A percentile compares a stretch with the other conserved stretches of the same genome.
Evolutionary conservation across 352 stramenopile species (phyloP).

Genomic region (Phytophthora nicotianae): DNA sequence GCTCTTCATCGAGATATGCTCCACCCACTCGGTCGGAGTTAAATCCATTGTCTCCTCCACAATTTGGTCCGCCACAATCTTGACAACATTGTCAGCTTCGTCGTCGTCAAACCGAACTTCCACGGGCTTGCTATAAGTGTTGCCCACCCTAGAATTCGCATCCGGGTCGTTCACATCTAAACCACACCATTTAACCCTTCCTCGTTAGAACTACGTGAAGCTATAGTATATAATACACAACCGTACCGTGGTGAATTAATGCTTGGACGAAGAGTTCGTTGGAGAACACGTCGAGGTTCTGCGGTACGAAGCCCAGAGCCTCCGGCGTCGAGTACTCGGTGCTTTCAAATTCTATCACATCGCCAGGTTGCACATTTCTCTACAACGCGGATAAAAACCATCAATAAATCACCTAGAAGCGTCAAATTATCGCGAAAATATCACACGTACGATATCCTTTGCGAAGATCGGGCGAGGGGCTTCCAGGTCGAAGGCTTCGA

Average conservation of each 20-base stretch:
- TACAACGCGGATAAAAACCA: constrained; percentile 20
- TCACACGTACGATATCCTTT: constrained; percentile 56
- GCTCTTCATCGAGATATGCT: constrained; percentile 75
- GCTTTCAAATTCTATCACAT: constrained; percentile 72
- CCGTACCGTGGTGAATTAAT: constrained; percentile 66
- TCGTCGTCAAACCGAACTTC: constrained; percentile 40
- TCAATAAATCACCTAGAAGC: constrained; percentile 1
- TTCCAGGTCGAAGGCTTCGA: constrained; percentile 67
- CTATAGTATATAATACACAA: background rate
- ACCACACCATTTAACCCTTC: background rate
- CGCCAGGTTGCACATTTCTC: constrained; percentile 52
- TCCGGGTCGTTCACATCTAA: constrained; percentile 72
- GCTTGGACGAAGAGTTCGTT: constrained; percentile 63
- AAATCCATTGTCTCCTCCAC: constrained; percentile 54
- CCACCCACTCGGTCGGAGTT: constrained; percentile 56
- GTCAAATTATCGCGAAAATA: constrained; percentile 6
- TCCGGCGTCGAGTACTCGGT: constrained; percentile 60
- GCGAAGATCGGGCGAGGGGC: constrained; percentile 62
- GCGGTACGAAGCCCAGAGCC: constrained; percentile 65
- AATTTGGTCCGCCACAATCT: constrained; percentile 56
- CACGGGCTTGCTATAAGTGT: constrained; percentile 64
- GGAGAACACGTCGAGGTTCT: constrained; percentile 52
- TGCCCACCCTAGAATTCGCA: constrained; percentile 62
- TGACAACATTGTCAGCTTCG: constrained; percentile 40
- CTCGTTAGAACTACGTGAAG: background rate